A percentile compares a stretch with the other conserved stretches of the same genome.
Evolutionary conservation across 768 basidiomycete species (phyloP).

Genomic region (Rhodocollybia butyracea): DNA sequence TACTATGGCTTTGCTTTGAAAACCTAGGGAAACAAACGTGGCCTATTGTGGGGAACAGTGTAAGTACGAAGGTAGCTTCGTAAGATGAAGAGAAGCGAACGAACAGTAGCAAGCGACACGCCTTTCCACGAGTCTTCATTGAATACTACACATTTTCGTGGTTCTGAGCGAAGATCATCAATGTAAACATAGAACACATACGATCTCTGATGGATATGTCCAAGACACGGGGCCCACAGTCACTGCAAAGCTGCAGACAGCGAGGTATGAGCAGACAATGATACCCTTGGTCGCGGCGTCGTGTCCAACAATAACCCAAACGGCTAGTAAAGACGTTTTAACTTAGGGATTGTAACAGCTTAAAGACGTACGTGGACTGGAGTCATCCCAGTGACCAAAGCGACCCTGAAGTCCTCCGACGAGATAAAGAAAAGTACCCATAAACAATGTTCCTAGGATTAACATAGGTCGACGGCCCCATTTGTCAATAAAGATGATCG

Average conservation of each 20-base stretch:
- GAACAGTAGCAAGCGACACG: slow-evolving; percentile 49
- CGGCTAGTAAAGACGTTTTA: slow-evolving; percentile 4
- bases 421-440: slow-evolving; percentile 77
- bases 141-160: slow-evolving; percentile 37
- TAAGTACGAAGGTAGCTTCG: too few relatives aligned
- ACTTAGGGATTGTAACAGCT: not conserved
- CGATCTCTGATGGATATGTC: slow-evolving; percentile 70
- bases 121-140: slow-evolving; percentile 61
- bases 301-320: slow-evolving; percentile 57
- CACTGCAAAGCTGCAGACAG: slow-evolving; percentile 70
- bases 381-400: slow-evolving; percentile 60
- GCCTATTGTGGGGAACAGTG: too few relatives aligned
- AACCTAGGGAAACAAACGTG: too few relatives aligned
- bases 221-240: slow-evolving; percentile 78
- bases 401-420: slow-evolving; percentile 73
- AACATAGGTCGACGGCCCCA: slow-evolving; percentile 82
- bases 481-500: slow-evolving; percentile 65
- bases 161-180: not conserved
- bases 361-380: slow-evolving; percentile 33
- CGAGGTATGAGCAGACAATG: slow-evolving; percentile 77
- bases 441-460: slow-evolving; percentile 56
- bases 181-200: slow-evolving; percentile 13
- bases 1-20: too few relatives aligned
- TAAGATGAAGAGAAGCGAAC: slow-evolving; percentile 44
- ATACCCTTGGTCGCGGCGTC: slow-evolving; percentile 59